These are phyloP conservation scores for Sporopachydermia cereana DNA, from an alignment of 1,139 yeast genomes.

Conservation along the genomic window DNA sequence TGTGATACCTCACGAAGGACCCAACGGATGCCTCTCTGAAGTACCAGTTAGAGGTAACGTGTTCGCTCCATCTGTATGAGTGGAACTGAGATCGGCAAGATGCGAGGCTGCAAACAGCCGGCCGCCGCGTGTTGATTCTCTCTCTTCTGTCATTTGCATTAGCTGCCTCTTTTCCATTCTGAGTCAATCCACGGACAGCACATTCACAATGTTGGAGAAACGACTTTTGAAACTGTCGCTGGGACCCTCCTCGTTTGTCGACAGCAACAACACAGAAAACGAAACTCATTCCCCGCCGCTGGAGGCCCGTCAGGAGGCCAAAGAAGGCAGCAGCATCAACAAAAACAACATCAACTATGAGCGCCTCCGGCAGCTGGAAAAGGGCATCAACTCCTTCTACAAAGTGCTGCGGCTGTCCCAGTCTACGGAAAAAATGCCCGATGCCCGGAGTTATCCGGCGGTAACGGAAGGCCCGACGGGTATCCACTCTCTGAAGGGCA, in stretches of 20 bases:
- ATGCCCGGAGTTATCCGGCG: neutral
- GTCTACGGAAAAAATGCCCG: neutral
- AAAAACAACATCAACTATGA: neutral
- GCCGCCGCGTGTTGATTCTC: too few species aligned
- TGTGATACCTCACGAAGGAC: too few species aligned
- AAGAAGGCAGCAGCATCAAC: neutral
- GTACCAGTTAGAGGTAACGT: too few species aligned
- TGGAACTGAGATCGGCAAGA: too few species aligned
- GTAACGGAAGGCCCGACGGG: neutral
- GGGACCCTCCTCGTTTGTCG: slow-evolving; percentile 2
- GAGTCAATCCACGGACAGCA: too few species aligned
- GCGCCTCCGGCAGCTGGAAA: neutral
- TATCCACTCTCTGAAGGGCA: neutral
- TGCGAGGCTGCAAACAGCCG: too few species aligned
- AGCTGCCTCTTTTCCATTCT: too few species aligned
- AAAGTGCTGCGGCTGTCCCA: neutral
- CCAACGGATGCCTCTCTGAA: too few species aligned
- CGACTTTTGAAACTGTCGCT: slow-evolving; percentile 3
- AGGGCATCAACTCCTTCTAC: neutral
- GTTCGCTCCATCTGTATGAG: too few species aligned
- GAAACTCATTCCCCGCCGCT: too few species aligned
- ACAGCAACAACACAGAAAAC: neutral
- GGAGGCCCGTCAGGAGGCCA: too few species aligned
- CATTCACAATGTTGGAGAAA: slow-evolving; percentile 3
- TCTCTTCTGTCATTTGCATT: too few species aligned